Conservation (phyloP, 345 rosid genomes). For the thale cress (Arabidopsis thaliana) region TAIR10.1 NC_003070.9:3322001-3322500, state of each 20-base stretch:
- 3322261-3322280: not conserved
- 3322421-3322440: conserved; percentile 31
- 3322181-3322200: not conserved
- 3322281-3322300: not conserved
- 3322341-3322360: not conserved
- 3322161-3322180: not conserved
- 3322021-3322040: conserved; percentile 26
- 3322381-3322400: conserved; percentile 2
- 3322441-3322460: conserved; percentile 35
- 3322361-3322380: not conserved
- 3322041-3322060: conserved; percentile 32
- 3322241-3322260: not conserved
- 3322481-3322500: conserved; percentile 18
- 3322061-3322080: conserved; percentile 21
- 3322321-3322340: not conserved
- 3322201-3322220: not conserved
- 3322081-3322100: conserved; percentile 31
- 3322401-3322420: not conserved
- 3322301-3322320: not conserved
- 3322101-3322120: conserved; percentile 25
- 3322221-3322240: not conserved
- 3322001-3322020: conserved; percentile 23
- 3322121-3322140: conserved; percentile 6
- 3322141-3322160: not conserved
- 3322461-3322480: conserved; percentile 24